Base-by-base conservation (phyloP, 495 filamentous ascomycete genomes). In the Symbiotaphrina buchneri region DNA sequence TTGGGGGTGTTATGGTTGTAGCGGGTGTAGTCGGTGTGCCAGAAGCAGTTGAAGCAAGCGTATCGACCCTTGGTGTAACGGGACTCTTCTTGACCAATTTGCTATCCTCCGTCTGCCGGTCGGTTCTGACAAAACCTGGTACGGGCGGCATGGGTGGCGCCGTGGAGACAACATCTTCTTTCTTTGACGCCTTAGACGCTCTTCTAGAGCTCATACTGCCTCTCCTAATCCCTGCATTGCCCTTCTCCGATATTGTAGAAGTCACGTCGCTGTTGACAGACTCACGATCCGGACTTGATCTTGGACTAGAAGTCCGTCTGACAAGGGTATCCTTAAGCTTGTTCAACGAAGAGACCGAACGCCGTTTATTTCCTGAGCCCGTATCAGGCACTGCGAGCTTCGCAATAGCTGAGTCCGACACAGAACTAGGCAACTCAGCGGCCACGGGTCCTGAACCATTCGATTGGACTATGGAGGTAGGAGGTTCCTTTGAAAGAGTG, bases 1-100 rank as follows among this genome's bases (percentile, higher is more conserved):
- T 65, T 1, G 63, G 63, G 8, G 63, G 63, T n/a, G 63, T 68
- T 25, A 65, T 50, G 7, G 58, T 65, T 3, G 61, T 66, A 5
- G 53, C 38, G 8, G 61, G 61, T 3, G 55, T 18, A 28, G 25
- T 10, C 3, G 51, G 52, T 11, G 52, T 51, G 36, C 46, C 52
- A 0, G 55, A 52, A 26, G 59, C 58, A 21, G 60, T 63, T 20
- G 49, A 50, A 17, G 59, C 53, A 18, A 27, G 25, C 10, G 41
- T 39, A 11, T 26, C 17, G 18, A 33, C 10, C 15, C 21, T 35
- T 18, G 15, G 23, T 10, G 23, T 17, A 2, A 18, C 15, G 19
- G 18, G 16, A 18, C 19, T 32, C 6, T 19, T 22, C 19, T 32
- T 19, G 20, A 22, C 30, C 20, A 22, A 22, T 8, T 22, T 32